A percentile compares a stretch with the other conserved stretches of the same genome.
Conservation (phyloP, 2,329 filamentous ascomycete genomes). For the Colletotrichum endophyticum region DNA sequence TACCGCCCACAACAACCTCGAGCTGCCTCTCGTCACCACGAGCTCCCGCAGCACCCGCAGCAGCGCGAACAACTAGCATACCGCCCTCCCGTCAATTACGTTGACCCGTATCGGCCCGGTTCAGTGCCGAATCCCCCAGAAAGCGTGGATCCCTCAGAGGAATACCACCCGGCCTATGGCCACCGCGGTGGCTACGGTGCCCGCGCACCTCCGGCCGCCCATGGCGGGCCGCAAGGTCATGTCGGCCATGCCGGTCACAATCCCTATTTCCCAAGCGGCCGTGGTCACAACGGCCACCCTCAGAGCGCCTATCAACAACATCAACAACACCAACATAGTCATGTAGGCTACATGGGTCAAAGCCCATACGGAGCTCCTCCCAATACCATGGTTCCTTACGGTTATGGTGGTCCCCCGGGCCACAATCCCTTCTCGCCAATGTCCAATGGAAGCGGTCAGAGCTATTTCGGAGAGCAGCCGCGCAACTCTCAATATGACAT, state of each 20-base stretch:
- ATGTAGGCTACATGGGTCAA: slow-evolving; percentile 44
- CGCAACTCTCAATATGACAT: slow-evolving; percentile 49
- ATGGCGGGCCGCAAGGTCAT: not conserved
- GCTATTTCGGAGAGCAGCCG: slow-evolving; percentile 45
- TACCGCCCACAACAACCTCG: slow-evolving; percentile 20
- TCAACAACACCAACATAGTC: slow-evolving; percentile 34
- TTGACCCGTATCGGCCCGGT: slow-evolving; percentile 44
- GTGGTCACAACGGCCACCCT: slow-evolving; percentile 37
- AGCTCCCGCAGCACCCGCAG: slow-evolving; percentile 33
- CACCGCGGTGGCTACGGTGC: slow-evolving; percentile 19
- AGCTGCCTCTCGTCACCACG: slow-evolving; percentile 18
- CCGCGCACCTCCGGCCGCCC: slow-evolving; percentile 22
- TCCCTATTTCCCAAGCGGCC: not conserved
- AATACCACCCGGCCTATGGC: slow-evolving; percentile 56
- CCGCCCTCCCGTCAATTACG: slow-evolving; percentile 17
- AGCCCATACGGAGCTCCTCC: slow-evolving; percentile 34
- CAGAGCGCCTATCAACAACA: slow-evolving; percentile 22
- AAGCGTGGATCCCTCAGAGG: slow-evolving; percentile 69
- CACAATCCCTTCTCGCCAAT: slow-evolving; percentile 52
- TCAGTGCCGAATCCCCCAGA: slow-evolving; percentile 57
- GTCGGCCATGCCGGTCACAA: slow-evolving; percentile 25
- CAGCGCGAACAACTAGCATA: slow-evolving; percentile 19
- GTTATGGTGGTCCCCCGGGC: slow-evolving; percentile 35
- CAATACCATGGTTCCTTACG: slow-evolving; percentile 54
- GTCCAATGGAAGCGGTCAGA: slow-evolving; percentile 39